Percentiles rank a stretch among this genome's conserved stretches.
Evolutionary conservation across 169 alveolate species (phyloP).

Genomic region (Plasmodium ovale): DNA sequence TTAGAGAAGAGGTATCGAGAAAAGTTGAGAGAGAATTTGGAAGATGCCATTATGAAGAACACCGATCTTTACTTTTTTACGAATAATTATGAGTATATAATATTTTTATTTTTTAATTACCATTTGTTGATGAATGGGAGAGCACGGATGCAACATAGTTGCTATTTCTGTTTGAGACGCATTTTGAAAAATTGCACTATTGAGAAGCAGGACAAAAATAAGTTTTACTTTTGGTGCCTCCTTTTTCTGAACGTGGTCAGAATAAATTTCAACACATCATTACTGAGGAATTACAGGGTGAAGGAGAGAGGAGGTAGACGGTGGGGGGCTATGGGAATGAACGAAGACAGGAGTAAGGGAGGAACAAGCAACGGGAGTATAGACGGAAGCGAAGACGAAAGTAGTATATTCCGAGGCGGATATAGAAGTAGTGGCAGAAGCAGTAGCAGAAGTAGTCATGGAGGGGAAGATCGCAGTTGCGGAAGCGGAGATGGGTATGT

Average conservation of each 20-base stretch:
- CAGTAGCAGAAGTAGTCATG: background rate
- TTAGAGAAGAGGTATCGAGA: conserved; percentile 24
- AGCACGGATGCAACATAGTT: conserved; percentile 13
- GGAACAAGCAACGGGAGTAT: background rate
- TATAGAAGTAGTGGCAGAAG: background rate
- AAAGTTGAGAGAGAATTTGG: conserved; percentile 15
- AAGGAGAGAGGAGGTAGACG: background rate
- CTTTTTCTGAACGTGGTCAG: conserved; percentile 25
- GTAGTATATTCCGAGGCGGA: background rate
- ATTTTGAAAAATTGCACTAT: conserved; percentile 43
- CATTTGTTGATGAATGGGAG: conserved; percentile 26
- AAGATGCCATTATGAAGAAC: conserved; percentile 46
- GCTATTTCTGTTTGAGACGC: conserved; percentile 4
- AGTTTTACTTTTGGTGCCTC: conserved; percentile 66
- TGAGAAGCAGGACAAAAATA: conserved; percentile 25
- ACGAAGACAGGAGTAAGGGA: background rate
- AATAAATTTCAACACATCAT: conserved; percentile 22
- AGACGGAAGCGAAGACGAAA: background rate
- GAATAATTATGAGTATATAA: conserved; percentile 36
- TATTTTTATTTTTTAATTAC: conserved; percentile 57
- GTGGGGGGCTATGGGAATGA: background rate
- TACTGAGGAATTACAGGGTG: background rate
- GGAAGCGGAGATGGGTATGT: too few relatives aligned
- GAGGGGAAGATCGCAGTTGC: too few relatives aligned
- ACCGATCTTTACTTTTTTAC: conserved; percentile 33